Percentiles rank a stretch among this genome's conserved stretches.
Conservation (phyloP, 1,284 basidiomycete genomes). For the Puccinia triticina region DNA sequence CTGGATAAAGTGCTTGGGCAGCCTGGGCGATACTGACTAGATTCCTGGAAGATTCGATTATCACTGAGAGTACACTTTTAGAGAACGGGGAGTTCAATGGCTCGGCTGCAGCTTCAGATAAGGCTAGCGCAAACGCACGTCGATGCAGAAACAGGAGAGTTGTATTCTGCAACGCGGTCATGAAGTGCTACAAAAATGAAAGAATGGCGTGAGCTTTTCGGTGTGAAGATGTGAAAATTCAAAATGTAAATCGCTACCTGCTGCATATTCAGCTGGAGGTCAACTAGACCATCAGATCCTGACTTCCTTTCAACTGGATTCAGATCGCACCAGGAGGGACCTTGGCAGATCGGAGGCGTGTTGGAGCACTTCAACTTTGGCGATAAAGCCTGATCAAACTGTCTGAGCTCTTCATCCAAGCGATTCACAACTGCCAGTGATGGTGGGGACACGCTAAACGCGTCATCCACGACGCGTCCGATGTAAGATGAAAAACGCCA, state of each 20-base stretch:
- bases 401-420: slow-evolving; percentile 38
- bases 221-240: background rate
- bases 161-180: slow-evolving; percentile 36
- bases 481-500: slow-evolving; percentile 48
- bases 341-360: slow-evolving; percentile 17
- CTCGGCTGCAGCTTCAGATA: slow-evolving; percentile 52
- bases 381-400: slow-evolving; percentile 29
- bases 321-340: slow-evolving; percentile 32
- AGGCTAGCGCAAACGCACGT: slow-evolving; percentile 54
- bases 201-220: background rate
- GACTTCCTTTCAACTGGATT: background rate
- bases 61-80: slow-evolving; percentile 53
- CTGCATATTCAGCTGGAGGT: slow-evolving; percentile 37
- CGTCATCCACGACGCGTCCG: slow-evolving; percentile 41
- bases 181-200: slow-evolving; percentile 32
- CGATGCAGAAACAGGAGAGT: slow-evolving; percentile 54
- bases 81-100: slow-evolving; percentile 54
- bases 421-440: slow-evolving; percentile 44
- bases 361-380: background rate
- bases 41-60: slow-evolving; percentile 54
- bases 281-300: background rate
- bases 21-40: slow-evolving; percentile 54
- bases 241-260: slow-evolving; percentile 22
- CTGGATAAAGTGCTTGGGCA: slow-evolving; percentile 53
- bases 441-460: slow-evolving; percentile 39